Base-by-base conservation (phyloP, 2,329 filamentous ascomycete species). In the Aspergillus vadensis region DNA sequence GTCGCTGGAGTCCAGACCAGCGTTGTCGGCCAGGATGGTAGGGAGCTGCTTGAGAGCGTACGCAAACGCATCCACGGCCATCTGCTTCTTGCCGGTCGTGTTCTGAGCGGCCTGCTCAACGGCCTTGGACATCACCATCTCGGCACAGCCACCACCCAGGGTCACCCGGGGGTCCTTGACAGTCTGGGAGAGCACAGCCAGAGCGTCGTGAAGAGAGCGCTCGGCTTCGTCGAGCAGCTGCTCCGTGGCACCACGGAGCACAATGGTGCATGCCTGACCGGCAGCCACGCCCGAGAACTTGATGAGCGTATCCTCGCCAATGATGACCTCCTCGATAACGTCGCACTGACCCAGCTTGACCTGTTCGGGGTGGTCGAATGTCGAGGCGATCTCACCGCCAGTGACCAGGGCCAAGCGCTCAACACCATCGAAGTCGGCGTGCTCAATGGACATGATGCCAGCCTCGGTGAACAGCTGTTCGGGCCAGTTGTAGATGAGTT, bases 401-500 rank as follows among this genome's bases (percentile, higher is more conserved):
- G 95, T 99, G 48, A 99, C 95, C 54, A 99, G 84, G 9, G 95
- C 94, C 69, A 99, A 80, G 47, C 95, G 87, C 83, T 99, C 95
- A 67, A 99, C 96, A 66, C 95, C 95, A 75, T 99, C 95, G 74
- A 99, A 99, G 80, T 99, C 95, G 67, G 95, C 95, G 77, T 99
- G 95, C 82, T 99, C 95, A 70, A 99, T 99, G 27, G 92, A 97
- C 84, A 96, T 91, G 79, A 99, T 98, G 64, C 95, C 95, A 7
- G 93, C 94, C 77, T 99, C 95, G 38, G 94, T 92, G 74, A 99
- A 99, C 50, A 99, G 89, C 81, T 99, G 95, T 80, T 99, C 95
- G 5, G 95, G 95, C 95, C 95, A 99, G 85, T 99, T 99, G 85
- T 99, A 99, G 81, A 99, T 99, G 65, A 99, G 87, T 79, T 99